These are phyloP conservation scores for Rhinocladiella mackenziei DNA, from an alignment of 2,329 filamentous ascomycete species.

Conservation along the genomic window DNA sequence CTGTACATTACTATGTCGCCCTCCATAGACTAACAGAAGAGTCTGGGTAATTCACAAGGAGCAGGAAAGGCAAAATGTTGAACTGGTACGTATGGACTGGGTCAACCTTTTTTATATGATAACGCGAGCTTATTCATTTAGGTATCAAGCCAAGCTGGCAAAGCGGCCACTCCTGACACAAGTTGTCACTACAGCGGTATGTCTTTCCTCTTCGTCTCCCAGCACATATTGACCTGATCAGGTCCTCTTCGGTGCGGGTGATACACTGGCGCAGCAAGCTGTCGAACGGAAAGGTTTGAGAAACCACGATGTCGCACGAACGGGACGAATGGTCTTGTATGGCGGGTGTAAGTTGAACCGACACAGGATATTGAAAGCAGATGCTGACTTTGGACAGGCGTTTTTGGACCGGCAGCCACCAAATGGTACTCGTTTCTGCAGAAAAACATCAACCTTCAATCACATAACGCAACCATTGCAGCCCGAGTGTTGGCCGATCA, in stretches of 20 bases:
- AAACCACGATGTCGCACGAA: slow-evolving; percentile 63
- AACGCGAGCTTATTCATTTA: slow-evolving; percentile 34
- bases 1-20: neutral
- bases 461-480: slow-evolving; percentile 64
- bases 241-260: slow-evolving; percentile 87
- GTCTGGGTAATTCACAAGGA: neutral
- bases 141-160: slow-evolving; percentile 83
- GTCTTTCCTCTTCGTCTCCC: slow-evolving; percentile 19
- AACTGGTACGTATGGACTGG: slow-evolving; percentile 20
- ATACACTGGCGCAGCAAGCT: slow-evolving; percentile 83
- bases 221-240: slow-evolving; percentile 31
- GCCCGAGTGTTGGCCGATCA: slow-evolving; percentile 80
- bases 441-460: slow-evolving; percentile 62
- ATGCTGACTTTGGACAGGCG: slow-evolving; percentile 44
- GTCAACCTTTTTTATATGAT: slow-evolving; percentile 1
- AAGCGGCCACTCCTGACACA: slow-evolving; percentile 83
- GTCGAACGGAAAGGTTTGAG: slow-evolving; percentile 76
- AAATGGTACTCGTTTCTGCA: slow-evolving; percentile 82
- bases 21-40: neutral
- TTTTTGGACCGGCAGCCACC: slow-evolving; percentile 85
- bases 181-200: slow-evolving; percentile 75
- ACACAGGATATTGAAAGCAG: neutral
- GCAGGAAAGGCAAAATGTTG: slow-evolving; percentile 1
- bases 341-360: slow-evolving; percentile 41
- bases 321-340: slow-evolving; percentile 48